Conservation (phyloP, 257 asterid species). For the Capsicum rhomboideum region DNA sequence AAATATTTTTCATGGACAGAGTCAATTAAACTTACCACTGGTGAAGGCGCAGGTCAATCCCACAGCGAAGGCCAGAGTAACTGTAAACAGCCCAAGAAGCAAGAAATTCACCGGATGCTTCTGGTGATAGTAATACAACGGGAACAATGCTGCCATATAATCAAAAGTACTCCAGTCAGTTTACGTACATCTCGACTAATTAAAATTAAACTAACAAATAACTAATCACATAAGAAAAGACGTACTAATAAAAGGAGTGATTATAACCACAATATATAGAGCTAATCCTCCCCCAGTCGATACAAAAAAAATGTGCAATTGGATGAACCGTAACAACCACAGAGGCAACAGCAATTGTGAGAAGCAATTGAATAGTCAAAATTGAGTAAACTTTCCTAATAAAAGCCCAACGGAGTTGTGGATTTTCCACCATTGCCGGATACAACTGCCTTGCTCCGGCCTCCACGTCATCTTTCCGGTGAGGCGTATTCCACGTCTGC, state of each 20-base stretch:
- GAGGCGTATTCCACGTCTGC: conserved; percentile 12
- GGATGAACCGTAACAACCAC: conserved; percentile 30
- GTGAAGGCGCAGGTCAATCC: conserved; percentile 81
- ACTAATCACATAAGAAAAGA: too few relatives aligned
- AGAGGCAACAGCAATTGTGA: conserved; percentile 41
- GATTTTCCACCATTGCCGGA: conserved; percentile 48
- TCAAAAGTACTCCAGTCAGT: neutral
- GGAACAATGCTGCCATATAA: conserved; percentile 42
- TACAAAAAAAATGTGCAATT: conserved; percentile 26
- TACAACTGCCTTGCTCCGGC: conserved; percentile 25
- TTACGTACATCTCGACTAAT: neutral
- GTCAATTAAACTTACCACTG: conserved; percentile 29
- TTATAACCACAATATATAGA: conserved; percentile 15
- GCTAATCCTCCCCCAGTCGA: conserved; percentile 27
- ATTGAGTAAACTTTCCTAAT: conserved; percentile 51
- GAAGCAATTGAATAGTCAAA: conserved; percentile 29
- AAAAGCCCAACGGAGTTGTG: conserved; percentile 51
- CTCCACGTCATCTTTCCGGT: conserved; percentile 45
- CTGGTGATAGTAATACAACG: conserved; percentile 64
- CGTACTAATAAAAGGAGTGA: conserved; percentile 30
- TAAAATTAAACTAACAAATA: neutral
- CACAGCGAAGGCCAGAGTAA: conserved; percentile 52
- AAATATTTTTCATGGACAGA: too few relatives aligned
- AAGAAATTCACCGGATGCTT: conserved; percentile 69
- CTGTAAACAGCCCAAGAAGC: conserved; percentile 72